Base-by-base conservation (phyloP, 2,329 filamentous ascomycete species). In the Hirsutella rhossiliensis region DNA sequence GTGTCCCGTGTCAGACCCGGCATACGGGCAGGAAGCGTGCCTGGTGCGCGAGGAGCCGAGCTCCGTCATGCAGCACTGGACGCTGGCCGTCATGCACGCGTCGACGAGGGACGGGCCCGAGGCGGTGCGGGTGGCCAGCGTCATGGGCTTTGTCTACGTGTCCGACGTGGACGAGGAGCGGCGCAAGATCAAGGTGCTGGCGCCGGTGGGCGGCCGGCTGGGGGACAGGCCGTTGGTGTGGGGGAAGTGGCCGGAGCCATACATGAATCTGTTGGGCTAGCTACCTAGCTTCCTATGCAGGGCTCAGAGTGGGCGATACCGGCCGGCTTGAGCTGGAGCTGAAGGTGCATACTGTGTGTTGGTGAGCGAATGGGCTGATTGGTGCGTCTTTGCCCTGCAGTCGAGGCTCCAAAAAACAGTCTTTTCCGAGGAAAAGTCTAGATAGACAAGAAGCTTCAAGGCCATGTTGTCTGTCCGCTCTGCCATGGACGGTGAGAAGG, bases 61-160 rank as follows among this genome's bases (percentile, higher is more conserved):
- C 1, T 66, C 77, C 1, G 69, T 75, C 20, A 79, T 97, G 64
- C 76, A 87, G 49, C 88, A 94, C 56, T 85, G 83, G 59, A 74
- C 94, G 1, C 68, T 97, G 9, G 87, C 90, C 0, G 81, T 98
- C 43, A 87, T 94, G 62, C 80, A 88, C 57, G 87, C 84, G 39
- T 73, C 77, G 2, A 64, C 76, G 0, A 80, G 76, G 40, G 87
- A 92, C 48, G 67, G 75, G 1, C 75, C 83, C 7, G 80, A 86
- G 40, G 75, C 78, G 1, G 80, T 97, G 38, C 76, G 87, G 12
- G 83, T 89, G 53, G 80, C 88, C 8, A 84, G 82, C 45, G 81
- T 97, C 28, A 84, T 94, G 75, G 92, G 92, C 0, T 98, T 94
- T 57, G 75, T 96, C 28, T 96, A 95, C 56, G 84, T 97, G 15